phyloP scores from a whole-genome alignment of 2,329 filamentous ascomycete genomes.

The Pseudodiploospora longispora region DNA sequence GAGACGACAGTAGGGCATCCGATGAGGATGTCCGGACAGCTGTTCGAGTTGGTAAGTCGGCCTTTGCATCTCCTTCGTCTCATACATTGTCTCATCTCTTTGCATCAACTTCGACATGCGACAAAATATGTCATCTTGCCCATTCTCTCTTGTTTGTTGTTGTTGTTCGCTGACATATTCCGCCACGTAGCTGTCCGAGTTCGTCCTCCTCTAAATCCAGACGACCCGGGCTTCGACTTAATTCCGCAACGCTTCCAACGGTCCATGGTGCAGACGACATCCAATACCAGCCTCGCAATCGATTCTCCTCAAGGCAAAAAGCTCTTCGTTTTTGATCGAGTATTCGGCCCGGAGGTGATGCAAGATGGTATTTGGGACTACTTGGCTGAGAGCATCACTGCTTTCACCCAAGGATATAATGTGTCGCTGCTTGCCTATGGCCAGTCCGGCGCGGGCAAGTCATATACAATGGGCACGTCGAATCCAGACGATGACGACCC shows the following conservation, averaged over 20 bases:
- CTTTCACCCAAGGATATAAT: slow-evolving; percentile 95
- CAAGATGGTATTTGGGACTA: slow-evolving; percentile 96
- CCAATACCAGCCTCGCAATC: slow-evolving; percentile 75
- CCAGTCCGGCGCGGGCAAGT: slow-evolving; percentile 95
- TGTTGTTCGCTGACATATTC: background rate
- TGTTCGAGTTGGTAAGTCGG: slow-evolving; percentile 82
- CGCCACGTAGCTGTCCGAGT: slow-evolving; percentile 70
- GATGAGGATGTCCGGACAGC: slow-evolving; percentile 87
- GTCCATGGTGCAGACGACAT: slow-evolving; percentile 83
- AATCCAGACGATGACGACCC: slow-evolving; percentile 70
- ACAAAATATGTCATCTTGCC: background rate
- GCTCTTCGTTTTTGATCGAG: slow-evolving; percentile 91
- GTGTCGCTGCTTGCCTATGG: slow-evolving; percentile 95
- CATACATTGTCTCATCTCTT: background rate
- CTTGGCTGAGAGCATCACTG: slow-evolving; percentile 76
- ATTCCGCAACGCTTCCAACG: slow-evolving; percentile 93
- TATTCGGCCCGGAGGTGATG: slow-evolving; percentile 74
- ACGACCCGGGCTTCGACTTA: slow-evolving; percentile 87
- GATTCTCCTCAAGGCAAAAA: slow-evolving; percentile 90
- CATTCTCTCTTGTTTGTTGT: background rate
- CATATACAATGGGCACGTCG: slow-evolving; percentile 97
- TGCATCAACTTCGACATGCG: background rate
- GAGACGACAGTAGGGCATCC: slow-evolving; percentile 70
- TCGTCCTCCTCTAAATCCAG: slow-evolving; percentile 72
- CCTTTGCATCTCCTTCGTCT: background rate